These are phyloP conservation scores for Fomes fomentarius DNA, from an alignment of 1,284 basidiomycete species.

Conservation along the genomic window DNA sequence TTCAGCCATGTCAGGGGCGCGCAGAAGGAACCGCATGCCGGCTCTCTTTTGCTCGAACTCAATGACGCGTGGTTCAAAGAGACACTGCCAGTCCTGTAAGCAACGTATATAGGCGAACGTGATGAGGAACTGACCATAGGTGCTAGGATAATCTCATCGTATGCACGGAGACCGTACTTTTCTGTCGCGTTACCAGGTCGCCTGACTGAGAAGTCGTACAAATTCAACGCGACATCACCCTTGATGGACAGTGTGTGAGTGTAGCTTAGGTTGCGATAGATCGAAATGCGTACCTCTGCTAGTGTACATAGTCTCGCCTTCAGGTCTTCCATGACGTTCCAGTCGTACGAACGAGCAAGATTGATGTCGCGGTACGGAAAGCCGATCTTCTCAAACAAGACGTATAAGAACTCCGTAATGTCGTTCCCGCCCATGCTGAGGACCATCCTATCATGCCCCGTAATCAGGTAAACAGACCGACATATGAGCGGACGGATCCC, in stretches of 20 bases:
- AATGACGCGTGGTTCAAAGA: constrained; percentile 92
- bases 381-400: constrained; percentile 79
- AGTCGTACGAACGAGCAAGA: constrained; percentile 79
- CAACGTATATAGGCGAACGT: not conserved
- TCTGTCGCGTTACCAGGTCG: constrained; percentile 76
- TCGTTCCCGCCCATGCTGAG: constrained; percentile 93
- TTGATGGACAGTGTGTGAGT: constrained; percentile 33
- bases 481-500: not conserved
- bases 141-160: constrained; percentile 95
- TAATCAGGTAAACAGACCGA: too few relatives aligned
- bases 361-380: constrained; percentile 91
- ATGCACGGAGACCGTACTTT: constrained; percentile 90
- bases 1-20: constrained; percentile 62
- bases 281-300: constrained; percentile 64
- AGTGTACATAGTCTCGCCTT: constrained; percentile 85
- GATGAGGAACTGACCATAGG: constrained; percentile 72
- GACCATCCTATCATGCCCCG: too few relatives aligned
- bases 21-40: constrained; percentile 48
- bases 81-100: constrained; percentile 53
- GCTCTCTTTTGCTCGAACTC: constrained; percentile 83
- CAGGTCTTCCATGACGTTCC: constrained; percentile 87
- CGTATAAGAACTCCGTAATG: constrained; percentile 87
- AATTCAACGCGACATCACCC: constrained; percentile 85
- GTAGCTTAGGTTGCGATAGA: not conserved
- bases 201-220: constrained; percentile 89